These are phyloP conservation scores for Cicer yamashitae DNA, from an alignment of 306 rosid genomes.

Conservation along the genomic window DNA sequence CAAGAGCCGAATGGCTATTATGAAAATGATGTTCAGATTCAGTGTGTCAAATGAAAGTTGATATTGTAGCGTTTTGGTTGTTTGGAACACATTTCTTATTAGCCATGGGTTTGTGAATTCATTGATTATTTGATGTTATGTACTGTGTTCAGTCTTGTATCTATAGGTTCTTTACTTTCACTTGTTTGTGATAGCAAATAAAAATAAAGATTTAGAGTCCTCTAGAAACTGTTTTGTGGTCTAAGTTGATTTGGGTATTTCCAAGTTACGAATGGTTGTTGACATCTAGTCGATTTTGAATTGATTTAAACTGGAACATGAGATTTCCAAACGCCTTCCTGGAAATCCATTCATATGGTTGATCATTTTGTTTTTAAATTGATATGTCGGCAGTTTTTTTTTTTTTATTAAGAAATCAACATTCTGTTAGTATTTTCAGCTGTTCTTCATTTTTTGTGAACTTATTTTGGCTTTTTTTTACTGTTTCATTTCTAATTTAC, in stretches of 20 bases:
- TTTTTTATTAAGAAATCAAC: background rate
- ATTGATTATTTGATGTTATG: conserved; percentile 27
- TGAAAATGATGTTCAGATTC: conserved; percentile 5
- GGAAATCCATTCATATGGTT: conserved; percentile 11
- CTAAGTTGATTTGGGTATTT: conserved; percentile 24
- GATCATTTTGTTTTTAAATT: conserved; percentile 23
- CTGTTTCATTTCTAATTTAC: conserved; percentile 4
- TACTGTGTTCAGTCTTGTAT: background rate
- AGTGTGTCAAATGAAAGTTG: conserved; percentile 9
- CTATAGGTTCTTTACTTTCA: background rate
- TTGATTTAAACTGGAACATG: conserved; percentile 13
- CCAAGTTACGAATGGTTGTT: conserved; percentile 13
- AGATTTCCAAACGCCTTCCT: background rate
- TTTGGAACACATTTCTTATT: background rate
- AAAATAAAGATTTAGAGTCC: conserved; percentile 4
- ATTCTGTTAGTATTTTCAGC: conserved; percentile 3
- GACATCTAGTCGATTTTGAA: background rate
- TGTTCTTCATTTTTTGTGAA: background rate
- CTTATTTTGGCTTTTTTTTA: background rate
- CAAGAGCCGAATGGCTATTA: conserved; percentile 26
- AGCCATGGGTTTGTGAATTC: conserved; percentile 3
- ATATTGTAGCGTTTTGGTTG: background rate
- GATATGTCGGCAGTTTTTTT: background rate
- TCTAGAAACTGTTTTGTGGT: conserved; percentile 12
- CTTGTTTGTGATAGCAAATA: conserved; percentile 15